Evolutionary conservation across 2,329 filamentous ascomycete species (phyloP).

Genomic region (Coniochaeta pulveracea): DNA sequence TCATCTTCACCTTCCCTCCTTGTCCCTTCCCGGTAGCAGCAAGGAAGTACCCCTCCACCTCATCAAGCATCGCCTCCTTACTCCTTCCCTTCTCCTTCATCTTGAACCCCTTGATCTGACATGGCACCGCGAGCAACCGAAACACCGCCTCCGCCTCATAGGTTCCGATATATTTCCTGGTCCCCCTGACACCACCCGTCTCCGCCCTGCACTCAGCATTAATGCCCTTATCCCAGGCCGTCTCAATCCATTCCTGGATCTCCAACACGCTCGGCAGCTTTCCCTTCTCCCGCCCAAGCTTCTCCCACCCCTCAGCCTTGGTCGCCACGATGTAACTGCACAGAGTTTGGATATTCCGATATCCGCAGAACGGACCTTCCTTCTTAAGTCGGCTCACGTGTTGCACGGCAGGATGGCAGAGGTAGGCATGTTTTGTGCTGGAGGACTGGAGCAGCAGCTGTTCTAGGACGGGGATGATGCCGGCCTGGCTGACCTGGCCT

Average conservation of each 20-base stretch:
- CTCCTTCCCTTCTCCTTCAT: not conserved
- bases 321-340: slow-evolving; percentile 63
- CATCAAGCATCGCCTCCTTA: slow-evolving; percentile 55
- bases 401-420: slow-evolving; percentile 64
- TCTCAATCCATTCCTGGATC: slow-evolving; percentile 78
- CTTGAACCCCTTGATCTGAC: slow-evolving; percentile 16
- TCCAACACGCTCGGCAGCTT: slow-evolving; percentile 65
- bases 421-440: slow-evolving; percentile 58
- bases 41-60: slow-evolving; percentile 66
- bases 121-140: slow-evolving; percentile 55
- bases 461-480: slow-evolving; percentile 50
- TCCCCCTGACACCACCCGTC: slow-evolving; percentile 79
- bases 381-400: slow-evolving; percentile 74
- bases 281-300: slow-evolving; percentile 37
- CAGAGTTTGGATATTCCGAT: slow-evolving; percentile 90
- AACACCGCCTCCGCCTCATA: slow-evolving; percentile 75
- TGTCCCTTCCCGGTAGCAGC: slow-evolving; percentile 32
- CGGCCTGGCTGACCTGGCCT: slow-evolving; percentile 31
- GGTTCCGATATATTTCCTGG: slow-evolving; percentile 91
- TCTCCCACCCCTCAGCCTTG: slow-evolving; percentile 41
- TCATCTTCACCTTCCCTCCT: slow-evolving; percentile 61
- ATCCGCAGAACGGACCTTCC: slow-evolving; percentile 80
- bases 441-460: slow-evolving; percentile 54
- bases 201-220: slow-evolving; percentile 64
- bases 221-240: slow-evolving; percentile 78